Conservation (phyloP, 768 basidiomycete genomes). For the Suillus sp. region DNA sequence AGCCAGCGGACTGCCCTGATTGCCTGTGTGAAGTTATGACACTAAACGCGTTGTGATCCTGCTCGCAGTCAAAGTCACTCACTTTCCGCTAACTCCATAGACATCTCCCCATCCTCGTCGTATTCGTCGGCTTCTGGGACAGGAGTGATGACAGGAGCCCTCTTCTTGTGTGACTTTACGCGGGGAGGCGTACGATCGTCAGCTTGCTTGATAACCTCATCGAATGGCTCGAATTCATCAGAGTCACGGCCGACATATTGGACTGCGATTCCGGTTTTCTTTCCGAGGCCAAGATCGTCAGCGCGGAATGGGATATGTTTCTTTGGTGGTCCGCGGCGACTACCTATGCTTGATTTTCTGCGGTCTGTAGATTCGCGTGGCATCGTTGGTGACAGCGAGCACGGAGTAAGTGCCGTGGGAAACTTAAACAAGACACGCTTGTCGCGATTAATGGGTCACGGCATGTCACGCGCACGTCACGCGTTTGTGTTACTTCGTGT, state of each 20-base stretch:
- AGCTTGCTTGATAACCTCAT: constrained; percentile 68
- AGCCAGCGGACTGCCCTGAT: constrained; percentile 33
- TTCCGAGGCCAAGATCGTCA: constrained; percentile 75
- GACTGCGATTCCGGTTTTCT: constrained; percentile 77
- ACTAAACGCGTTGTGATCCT: background rate
- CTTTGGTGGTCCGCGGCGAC: constrained; percentile 60
- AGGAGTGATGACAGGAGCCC: constrained; percentile 38
- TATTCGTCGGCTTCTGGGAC: constrained; percentile 43
- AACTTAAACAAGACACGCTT: constrained; percentile 26
- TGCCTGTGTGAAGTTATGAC: constrained; percentile 24
- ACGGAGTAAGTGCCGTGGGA: constrained; percentile 23
- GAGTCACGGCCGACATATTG: constrained; percentile 69
- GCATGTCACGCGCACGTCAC: constrained; percentile 15
- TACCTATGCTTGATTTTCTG: constrained; percentile 42
- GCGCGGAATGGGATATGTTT: constrained; percentile 78
- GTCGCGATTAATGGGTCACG: constrained; percentile 24
- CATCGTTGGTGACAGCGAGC: constrained; percentile 27
- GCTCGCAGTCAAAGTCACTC: constrained; percentile 27
- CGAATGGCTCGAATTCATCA: constrained; percentile 84
- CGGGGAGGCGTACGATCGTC: constrained; percentile 66
- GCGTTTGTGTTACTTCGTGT: constrained; percentile 22
- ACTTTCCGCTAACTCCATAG: constrained; percentile 80
- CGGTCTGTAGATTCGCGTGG: constrained; percentile 28
- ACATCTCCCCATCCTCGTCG: constrained; percentile 66
- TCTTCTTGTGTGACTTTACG: constrained; percentile 54